Evolutionary conservation across 2,329 filamentous ascomycete genomes (phyloP).

Genomic region (Harringtonia lauricola): DNA sequence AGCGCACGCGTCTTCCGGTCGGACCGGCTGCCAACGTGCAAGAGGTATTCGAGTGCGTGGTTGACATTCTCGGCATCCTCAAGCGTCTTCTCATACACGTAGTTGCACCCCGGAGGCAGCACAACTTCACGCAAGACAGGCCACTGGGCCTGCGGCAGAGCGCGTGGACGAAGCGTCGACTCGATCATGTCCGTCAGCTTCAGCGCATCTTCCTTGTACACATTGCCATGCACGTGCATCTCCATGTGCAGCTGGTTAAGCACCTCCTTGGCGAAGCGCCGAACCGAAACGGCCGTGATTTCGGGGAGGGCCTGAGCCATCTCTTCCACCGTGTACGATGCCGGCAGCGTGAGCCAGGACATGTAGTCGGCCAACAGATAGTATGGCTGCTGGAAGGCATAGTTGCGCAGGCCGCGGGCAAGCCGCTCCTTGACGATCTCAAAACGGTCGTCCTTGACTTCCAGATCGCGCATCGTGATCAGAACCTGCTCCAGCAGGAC

Average conservation of each 20-base stretch:
- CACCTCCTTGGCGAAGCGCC: slow-evolving; percentile 67
- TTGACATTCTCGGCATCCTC: slow-evolving; percentile 86
- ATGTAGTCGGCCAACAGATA: slow-evolving; percentile 78
- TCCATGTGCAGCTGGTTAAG: slow-evolving; percentile 81
- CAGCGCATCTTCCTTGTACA: slow-evolving; percentile 88
- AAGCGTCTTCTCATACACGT: slow-evolving; percentile 67
- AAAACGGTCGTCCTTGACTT: slow-evolving; percentile 79
- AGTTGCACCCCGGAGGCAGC: slow-evolving; percentile 71
- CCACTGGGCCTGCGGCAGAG: slow-evolving; percentile 69
- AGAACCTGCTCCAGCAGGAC: slow-evolving; percentile 86
- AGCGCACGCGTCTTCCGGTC: slow-evolving; percentile 65
- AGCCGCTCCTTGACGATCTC: slow-evolving; percentile 83
- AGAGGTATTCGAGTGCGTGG: slow-evolving; percentile 70
- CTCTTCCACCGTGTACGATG: slow-evolving; percentile 69
- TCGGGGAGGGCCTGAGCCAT: slow-evolving; percentile 64
- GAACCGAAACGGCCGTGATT: slow-evolving; percentile 64
- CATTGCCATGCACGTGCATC: slow-evolving; percentile 77
- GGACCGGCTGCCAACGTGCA: slow-evolving; percentile 57
- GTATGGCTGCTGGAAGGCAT: slow-evolving; percentile 80
- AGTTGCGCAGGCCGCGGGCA: slow-evolving; percentile 68
- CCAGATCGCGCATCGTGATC: slow-evolving; percentile 70
- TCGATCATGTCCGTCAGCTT: slow-evolving; percentile 77
- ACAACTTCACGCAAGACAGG: slow-evolving; percentile 66
- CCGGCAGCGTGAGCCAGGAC: slow-evolving; percentile 67
- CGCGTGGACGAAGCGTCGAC: slow-evolving; percentile 60